Percentiles rank a stretch among this genome's conserved stretches.
Evolutionary conservation across 495 filamentous ascomycete species (phyloP).

Genomic region (Pyrenula aspistea): DNA sequence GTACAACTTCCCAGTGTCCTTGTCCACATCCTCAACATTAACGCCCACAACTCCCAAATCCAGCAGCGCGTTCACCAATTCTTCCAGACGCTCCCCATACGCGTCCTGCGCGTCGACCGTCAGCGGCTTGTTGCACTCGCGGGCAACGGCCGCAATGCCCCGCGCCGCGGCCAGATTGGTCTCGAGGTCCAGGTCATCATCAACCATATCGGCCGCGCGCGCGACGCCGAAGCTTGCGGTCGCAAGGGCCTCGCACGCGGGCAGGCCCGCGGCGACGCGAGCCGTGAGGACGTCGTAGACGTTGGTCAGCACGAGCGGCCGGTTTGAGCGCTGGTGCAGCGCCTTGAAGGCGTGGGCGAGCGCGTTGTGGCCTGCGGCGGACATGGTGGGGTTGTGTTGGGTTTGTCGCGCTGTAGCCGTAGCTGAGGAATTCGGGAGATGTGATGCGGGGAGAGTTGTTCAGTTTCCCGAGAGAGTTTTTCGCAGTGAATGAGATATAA

Average conservation of each 20-base stretch:
- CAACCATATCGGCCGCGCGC: constrained; percentile 22
- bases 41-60: constrained; percentile 34
- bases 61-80: constrained; percentile 23
- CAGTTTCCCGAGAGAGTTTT: no score
- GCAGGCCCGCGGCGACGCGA: constrained; percentile 24
- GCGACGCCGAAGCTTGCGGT: constrained; percentile 42
- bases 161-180: constrained; percentile 56
- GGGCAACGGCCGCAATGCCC: constrained; percentile 60
- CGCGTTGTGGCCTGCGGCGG: no score
- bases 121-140: constrained; percentile 20
- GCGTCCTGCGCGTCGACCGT: constrained; percentile 42
- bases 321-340: constrained; percentile 33
- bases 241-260: constrained; percentile 31
- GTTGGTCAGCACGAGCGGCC: constrained; percentile 42
- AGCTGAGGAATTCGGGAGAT: no score
- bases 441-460: no score
- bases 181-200: constrained; percentile 28
- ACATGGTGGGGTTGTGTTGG: no score
- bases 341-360: constrained; percentile 19
- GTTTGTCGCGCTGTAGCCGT: no score
- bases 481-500: no score
- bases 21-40: constrained; percentile 38
- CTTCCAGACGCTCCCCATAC: constrained; percentile 28
- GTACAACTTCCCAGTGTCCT: constrained; percentile 16
- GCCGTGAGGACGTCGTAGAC: constrained; percentile 37